Evolutionary conservation across 2,329 filamentous ascomycete genomes (phyloP), one percentile per base, ranked within the genome.

Genomic region (Rugonectria rugulosa): DNA sequence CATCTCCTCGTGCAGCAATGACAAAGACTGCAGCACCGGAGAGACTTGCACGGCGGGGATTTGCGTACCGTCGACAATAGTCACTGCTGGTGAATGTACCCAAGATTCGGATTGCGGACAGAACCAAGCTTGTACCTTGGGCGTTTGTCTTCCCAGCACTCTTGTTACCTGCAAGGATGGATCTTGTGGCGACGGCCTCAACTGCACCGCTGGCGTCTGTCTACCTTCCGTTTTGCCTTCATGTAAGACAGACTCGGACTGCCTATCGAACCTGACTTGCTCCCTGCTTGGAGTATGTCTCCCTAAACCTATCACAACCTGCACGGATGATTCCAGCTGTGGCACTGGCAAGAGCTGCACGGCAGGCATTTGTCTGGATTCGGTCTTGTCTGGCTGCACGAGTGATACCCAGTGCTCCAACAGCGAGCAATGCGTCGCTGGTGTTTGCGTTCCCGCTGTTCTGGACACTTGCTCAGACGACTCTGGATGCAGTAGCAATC

Each of bases 391-490:
- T 1, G 21, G 20, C 7, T 53, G 50, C 27, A 23, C 34, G 7
- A 12, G 26, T 8, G 20, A 11, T 3, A 15, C 36, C 12, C 24
- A 36, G 3, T 53, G 50, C 21, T 7, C 10, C 12, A 19, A 15
- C 7, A 36, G 50, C 3, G 21, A 26, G 2, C 23, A 26, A n/a
- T 53, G 50, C 12, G 24, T 42, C 1, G 23, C 12, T 6, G 41
- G 41, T 17, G 36, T 53, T 9, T 53, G 50, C 37, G 20, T 53
- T 7, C 50, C 42, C 5, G 26, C 19, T 3, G n/a, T 11, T 4
- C 17, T 53, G 2, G 20, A 37, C 14, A 19, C 29, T 11, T 55
- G 52, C 8, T 19, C 20, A 12, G 17, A 42, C 6, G 31, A 34
- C 5, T 15, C 42, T n/a, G n/a, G n/a, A 4, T 53, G 50, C 7